Base-by-base conservation (phyloP, 2,329 filamentous ascomycete genomes). In the Colletotrichum caudatum region DNA sequence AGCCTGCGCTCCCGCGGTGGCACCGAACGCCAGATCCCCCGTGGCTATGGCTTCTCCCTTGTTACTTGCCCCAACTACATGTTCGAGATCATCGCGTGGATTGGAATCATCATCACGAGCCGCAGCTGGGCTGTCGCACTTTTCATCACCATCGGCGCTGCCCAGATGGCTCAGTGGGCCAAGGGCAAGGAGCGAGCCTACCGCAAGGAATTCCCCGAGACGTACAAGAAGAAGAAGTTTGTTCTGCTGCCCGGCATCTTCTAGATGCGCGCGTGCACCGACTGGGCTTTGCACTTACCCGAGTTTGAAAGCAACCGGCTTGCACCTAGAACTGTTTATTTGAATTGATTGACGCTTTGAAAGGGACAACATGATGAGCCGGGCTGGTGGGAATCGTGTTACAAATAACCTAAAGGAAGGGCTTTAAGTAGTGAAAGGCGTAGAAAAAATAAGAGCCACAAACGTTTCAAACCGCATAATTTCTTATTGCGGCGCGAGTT, bases 41-140 rank as follows among this genome's bases (percentile, higher is more conserved):
- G 86, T 69, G 96, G 96, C 35, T 90, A 95, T 70, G 94, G 95
- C 39, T 98, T 98, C 82, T 86, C 85, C 74, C 83, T 93, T 46
- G 95, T 99, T 64, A 99, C 96, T 16, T 97, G 95, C 84, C 96
- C 96, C 53, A 99, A 99, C 85, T 99, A 99, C 85, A 90, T 97
- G 85, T 98, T 97, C 76, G 96, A 99, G 83, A 87, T 93, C 8
- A 81, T 97, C 48, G 90, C 95, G 0, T 99, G 96, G 96, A 76
- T 93, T 39, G 95, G 94, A 35, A 87, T 98, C 66, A 91, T 93
- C 76, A 80, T 97, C 54, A 88, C 95, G 65, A 94, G 91, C 76
- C 91, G 93, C 77, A 95, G 92, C 83, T 92, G 92, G 85, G 89
- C 91, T 62, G 93, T 96, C 0, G 84, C 90, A 20, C 76, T 97